Percentiles rank a stretch among this genome's conserved stretches.
Evolutionary conservation across 768 basidiomycete species (phyloP).

Genomic region (Russula abietina): DNA sequence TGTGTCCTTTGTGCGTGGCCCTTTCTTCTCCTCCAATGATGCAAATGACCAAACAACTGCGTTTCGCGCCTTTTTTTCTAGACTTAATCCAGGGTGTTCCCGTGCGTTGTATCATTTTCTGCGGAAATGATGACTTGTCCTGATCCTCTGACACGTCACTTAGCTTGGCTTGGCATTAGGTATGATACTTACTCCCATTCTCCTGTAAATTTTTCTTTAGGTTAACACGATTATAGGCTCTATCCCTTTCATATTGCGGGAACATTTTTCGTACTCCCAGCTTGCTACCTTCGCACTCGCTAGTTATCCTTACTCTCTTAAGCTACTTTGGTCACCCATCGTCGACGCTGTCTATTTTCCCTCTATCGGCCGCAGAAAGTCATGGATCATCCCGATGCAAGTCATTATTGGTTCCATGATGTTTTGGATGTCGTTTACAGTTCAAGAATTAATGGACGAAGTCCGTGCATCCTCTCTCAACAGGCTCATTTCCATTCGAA

Average conservation of each 20-base stretch:
- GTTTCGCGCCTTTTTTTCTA: conserved; percentile 20
- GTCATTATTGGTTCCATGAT: conserved; percentile 78
- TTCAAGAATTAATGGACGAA: conserved; percentile 70
- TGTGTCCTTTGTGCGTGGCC: conserved; percentile 41
- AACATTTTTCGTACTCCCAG: conserved; percentile 95
- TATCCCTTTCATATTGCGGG: conserved; percentile 90
- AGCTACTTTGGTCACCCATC: conserved; percentile 95
- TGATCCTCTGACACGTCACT: conserved; percentile 3
- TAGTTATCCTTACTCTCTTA: conserved; percentile 93
- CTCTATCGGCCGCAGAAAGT: conserved; percentile 88
- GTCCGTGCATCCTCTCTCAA: conserved; percentile 39
- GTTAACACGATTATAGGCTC: conserved; percentile 52
- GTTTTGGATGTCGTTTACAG: conserved; percentile 69
- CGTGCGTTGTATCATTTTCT: conserved; percentile 43
- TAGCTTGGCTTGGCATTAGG: conserved; percentile 87
- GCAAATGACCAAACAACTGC: neutral
- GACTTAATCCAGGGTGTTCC: conserved; percentile 76
- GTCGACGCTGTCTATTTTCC: conserved; percentile 86
- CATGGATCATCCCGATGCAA: conserved; percentile 99
- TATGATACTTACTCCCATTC: conserved; percentile 30
- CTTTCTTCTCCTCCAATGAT: neutral
- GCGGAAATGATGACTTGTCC: neutral
- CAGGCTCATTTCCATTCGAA: conserved; percentile 1
- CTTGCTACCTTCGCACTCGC: conserved; percentile 90
- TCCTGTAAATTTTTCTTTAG: neutral